Base-by-base conservation (phyloP, 2,329 filamentous ascomycete genomes). In the Pezicula rhizophila region DNA sequence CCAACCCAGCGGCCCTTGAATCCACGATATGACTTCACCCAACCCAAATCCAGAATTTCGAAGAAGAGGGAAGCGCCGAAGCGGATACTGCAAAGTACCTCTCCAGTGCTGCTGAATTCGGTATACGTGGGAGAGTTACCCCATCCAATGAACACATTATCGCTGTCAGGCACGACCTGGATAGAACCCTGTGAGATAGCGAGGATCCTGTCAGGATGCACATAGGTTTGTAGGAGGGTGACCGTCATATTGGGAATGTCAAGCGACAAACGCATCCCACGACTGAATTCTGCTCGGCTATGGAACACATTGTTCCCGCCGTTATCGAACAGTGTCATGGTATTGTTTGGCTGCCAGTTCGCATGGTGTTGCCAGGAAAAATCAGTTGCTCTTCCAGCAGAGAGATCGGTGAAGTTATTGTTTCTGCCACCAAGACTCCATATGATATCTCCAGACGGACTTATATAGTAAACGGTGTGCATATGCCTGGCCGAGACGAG, bases 281-380 rank as follows among this genome's bases (percentile, higher is more conserved):
- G 47, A 5, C 49, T 53, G 20, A 42, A 33, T 17, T 51, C 46
- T 11, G 45, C 37, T 3, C 33, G 8, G 10, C 37, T 39, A 5
- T 44, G 33, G 18, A 50, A 42, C 14, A 42, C 49, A 35, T 55
- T 49, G 2, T 45, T 44, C 1, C 51, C 56, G 8, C 45, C 43
- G 18, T 55, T 54, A 17, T 58, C 49, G 23, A 54, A 56, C 2
- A 55, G n/a, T 0, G 47, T 52, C 5, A 53, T 49, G 15, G 28
- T 47, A 15, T 48, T 31, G 42, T 59, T 47, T 1, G 8, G 18
- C n/a, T 41, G 44, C 50, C 48, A 75, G 11, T 69, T 67, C 0
- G 70, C 73, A 56, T 76, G 67, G 54, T 76, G 73, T 55, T 77
- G 72, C 60, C 70, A 76, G 8, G 67, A 68, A 52, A 76, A 76